Conservation (phyloP, 2,329 filamentous ascomycete species). For the Penicillium oxalicum region DNA sequence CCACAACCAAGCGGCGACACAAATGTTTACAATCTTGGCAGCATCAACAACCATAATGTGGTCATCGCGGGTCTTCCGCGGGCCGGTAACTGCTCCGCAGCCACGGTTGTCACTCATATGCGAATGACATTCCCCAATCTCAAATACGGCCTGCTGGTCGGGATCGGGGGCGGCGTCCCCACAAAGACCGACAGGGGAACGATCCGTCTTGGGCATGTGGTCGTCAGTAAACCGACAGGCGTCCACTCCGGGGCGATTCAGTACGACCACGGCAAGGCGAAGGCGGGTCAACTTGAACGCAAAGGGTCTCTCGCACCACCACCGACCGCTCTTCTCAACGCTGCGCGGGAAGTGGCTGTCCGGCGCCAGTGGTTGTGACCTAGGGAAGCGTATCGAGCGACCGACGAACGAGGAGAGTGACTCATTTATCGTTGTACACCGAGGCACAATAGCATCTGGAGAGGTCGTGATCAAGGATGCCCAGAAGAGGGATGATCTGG, state of each 20-base stretch:
- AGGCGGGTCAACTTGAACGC: background rate
- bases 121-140: conserved; percentile 16
- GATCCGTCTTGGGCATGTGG: conserved; percentile 18
- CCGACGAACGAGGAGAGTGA: conserved; percentile 4
- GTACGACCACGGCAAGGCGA: background rate
- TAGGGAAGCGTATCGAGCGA: background rate
- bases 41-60: conserved; percentile 7
- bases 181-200: conserved; percentile 2
- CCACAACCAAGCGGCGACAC: too few species aligned
- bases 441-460: conserved; percentile 18
- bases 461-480: conserved; percentile 16
- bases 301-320: conserved; percentile 12
- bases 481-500: conserved; percentile 8
- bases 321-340: conserved; percentile 11
- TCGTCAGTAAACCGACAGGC: conserved; percentile 11
- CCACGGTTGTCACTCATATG: conserved; percentile 17
- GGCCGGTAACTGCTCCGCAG: conserved; percentile 11
- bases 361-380: conserved; percentile 7
- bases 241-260: background rate
- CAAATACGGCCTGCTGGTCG: conserved; percentile 15
- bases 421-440: conserved; percentile 6
- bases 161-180: conserved; percentile 17
- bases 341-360: conserved; percentile 8
- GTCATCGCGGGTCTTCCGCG: conserved; percentile 15
- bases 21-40: too few species aligned